Percentiles rank a stretch among this genome's conserved stretches.
These are phyloP conservation scores for Yamadazyma buinensis DNA, from an alignment of 1,139 yeast species.

Conservation along the genomic window DNA sequence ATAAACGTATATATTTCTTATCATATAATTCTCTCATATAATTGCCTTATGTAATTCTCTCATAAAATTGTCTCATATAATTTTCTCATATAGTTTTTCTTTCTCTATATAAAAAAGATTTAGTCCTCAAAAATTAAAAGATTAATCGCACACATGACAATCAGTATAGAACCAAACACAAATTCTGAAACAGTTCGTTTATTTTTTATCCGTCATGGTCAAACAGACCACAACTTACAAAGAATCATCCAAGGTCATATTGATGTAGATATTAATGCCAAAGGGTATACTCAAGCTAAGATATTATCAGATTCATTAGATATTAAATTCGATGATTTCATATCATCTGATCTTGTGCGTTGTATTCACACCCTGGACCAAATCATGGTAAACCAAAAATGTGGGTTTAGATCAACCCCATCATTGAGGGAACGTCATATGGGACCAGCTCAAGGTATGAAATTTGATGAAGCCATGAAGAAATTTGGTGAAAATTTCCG, in stretches of 20 bases:
- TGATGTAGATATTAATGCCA: constrained; percentile 56
- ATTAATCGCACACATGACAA: constrained; percentile 29
- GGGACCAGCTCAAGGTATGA: constrained; percentile 79
- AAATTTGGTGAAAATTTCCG: constrained; percentile 35
- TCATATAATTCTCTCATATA: too few relatives aligned
- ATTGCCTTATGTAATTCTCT: too few relatives aligned
- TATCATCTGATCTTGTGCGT: constrained; percentile 59
- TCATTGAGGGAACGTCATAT: constrained; percentile 70
- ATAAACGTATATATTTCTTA: too few relatives aligned
- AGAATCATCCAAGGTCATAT: constrained; percentile 74
- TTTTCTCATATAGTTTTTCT: too few relatives aligned
- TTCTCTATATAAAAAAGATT: too few relatives aligned
- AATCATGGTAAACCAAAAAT: constrained; percentile 29
- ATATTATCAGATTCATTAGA: constrained; percentile 43
- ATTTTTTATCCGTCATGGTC: constrained; percentile 75
- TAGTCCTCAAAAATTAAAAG: too few relatives aligned
- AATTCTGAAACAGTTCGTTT: constrained; percentile 45
- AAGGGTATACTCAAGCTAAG: constrained; percentile 56
- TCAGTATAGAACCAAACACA: constrained; percentile 26
- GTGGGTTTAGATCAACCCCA: constrained; percentile 20
- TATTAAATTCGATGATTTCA: constrained; percentile 47
- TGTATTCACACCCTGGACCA: constrained; percentile 53
- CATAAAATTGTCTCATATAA: too few relatives aligned
- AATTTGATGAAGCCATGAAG: constrained; percentile 58
- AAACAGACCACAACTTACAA: constrained; percentile 64